Percentiles rank a stretch among this genome's conserved stretches.
Conservation (phyloP, 176 grass and related monocot genomes). For the Hordeum marinum region DNA sequence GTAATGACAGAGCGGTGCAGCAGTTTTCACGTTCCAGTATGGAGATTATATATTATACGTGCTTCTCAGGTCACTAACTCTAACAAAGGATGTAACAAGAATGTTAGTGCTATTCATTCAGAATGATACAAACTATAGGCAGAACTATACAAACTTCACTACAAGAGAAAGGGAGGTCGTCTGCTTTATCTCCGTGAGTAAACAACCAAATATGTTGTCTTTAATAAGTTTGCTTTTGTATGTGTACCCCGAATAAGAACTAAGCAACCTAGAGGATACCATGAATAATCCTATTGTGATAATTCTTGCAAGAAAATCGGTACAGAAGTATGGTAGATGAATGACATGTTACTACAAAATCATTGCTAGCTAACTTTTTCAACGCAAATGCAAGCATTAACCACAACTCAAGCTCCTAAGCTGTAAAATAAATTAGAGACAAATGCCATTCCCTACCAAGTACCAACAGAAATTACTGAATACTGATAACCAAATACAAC, state of each 20-base stretch:
- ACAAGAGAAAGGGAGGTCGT: background rate
- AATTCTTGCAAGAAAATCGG: background rate
- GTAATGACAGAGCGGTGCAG: background rate
- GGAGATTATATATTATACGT: background rate
- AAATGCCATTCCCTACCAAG: background rate
- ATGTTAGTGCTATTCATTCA: background rate
- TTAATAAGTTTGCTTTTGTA: background rate
- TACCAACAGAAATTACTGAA: background rate
- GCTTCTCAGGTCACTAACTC: background rate
- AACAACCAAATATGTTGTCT: background rate
- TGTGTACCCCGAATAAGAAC: background rate
- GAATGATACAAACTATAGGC: background rate
- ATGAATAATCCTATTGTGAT: background rate
- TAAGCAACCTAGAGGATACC: background rate
- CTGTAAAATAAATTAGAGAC: background rate
- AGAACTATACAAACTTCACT: background rate
- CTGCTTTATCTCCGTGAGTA: background rate
- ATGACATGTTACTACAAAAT: background rate
- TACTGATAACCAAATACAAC: background rate
- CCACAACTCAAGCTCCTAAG: constrained; percentile 2
- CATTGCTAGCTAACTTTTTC: background rate
- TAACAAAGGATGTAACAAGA: background rate
- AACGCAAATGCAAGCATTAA: background rate
- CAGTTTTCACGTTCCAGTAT: background rate
- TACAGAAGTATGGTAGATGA: background rate